Percentiles rank a stretch among this genome's conserved stretches.
These are phyloP conservation scores for Usnea hakonensis DNA, from an alignment of 495 filamentous ascomycete species.

Conservation along the genomic window DNA sequence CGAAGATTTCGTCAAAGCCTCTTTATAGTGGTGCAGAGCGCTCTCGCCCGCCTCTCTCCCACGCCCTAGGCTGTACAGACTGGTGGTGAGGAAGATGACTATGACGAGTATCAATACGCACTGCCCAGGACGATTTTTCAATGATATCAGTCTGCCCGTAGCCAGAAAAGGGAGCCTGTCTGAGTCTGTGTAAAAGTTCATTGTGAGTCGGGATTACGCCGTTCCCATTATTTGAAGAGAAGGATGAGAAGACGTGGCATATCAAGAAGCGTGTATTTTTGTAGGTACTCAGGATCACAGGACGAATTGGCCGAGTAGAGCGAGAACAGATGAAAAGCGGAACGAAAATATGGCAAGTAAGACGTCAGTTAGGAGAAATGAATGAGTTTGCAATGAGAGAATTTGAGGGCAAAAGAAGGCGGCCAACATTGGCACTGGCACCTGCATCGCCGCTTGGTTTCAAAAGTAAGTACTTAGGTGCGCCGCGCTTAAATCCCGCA, in stretches of 20 bases:
- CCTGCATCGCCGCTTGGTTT: too few relatives aligned
- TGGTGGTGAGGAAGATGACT: conserved; percentile 4
- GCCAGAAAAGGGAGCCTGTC: neutral
- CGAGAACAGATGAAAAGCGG: too few relatives aligned
- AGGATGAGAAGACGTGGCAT: neutral
- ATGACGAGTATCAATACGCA: neutral
- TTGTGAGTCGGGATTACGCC: neutral
- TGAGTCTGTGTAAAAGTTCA: neutral
- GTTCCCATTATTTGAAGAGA: neutral
- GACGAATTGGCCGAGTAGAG: too few relatives aligned
- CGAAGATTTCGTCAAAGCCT: neutral
- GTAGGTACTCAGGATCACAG: too few relatives aligned
- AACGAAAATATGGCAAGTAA: too few relatives aligned
- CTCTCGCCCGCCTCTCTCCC: neutral
- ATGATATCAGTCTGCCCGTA: neutral
- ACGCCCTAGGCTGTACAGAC: neutral
- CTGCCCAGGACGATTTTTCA: neutral
- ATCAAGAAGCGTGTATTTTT: too few relatives aligned
- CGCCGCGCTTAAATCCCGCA: too few relatives aligned
- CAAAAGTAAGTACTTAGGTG: too few relatives aligned
- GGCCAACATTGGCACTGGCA: too few relatives aligned
- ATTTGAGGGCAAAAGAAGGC: too few relatives aligned
- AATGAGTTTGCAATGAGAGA: too few relatives aligned
- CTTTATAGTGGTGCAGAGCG: conserved; percentile 1
- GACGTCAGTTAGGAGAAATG: too few relatives aligned